phyloP scores from a whole-genome alignment of 306 rosid species.

The Vachellia collinsii region DNA sequence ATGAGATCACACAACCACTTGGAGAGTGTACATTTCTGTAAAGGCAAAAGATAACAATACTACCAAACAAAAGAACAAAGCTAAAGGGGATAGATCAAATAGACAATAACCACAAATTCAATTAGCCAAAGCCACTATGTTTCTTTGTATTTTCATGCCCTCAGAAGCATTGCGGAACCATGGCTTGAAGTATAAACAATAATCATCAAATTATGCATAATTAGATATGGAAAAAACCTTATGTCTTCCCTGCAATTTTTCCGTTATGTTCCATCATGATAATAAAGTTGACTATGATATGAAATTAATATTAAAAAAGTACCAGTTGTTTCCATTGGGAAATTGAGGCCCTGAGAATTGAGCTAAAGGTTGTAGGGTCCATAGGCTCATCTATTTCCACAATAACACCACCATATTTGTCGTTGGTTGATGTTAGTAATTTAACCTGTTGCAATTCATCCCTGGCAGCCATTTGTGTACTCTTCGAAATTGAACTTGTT shows the following conservation, averaged over 20 bases:
- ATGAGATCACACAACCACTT: not conserved
- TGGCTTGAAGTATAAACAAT: not conserved
- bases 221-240: conserved; percentile 10
- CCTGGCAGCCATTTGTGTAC: conserved; percentile 36
- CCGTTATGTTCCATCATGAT: not conserved
- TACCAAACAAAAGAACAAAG: not conserved
- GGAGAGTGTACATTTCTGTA: not conserved
- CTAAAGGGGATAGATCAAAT: not conserved
- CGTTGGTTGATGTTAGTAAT: conserved; percentile 57
- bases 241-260: not conserved
- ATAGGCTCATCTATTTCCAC: conserved; percentile 63
- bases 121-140: not conserved
- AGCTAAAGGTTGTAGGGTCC: conserved; percentile 52
- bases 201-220: conserved; percentile 18
- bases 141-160: not conserved
- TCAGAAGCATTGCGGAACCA: not conserved
- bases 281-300: not conserved
- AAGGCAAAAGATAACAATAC: not conserved
- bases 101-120: not conserved
- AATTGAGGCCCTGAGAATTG: conserved; percentile 67
- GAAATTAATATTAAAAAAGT: conserved; percentile 20
- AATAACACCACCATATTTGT: conserved; percentile 71
- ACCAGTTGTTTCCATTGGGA: conserved; percentile 82
- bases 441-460: conserved; percentile 48
- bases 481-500: conserved; percentile 31